phyloP scores from a whole-genome alignment of 805 yeast species.

The Metschnikowia gelsemii region DNA sequence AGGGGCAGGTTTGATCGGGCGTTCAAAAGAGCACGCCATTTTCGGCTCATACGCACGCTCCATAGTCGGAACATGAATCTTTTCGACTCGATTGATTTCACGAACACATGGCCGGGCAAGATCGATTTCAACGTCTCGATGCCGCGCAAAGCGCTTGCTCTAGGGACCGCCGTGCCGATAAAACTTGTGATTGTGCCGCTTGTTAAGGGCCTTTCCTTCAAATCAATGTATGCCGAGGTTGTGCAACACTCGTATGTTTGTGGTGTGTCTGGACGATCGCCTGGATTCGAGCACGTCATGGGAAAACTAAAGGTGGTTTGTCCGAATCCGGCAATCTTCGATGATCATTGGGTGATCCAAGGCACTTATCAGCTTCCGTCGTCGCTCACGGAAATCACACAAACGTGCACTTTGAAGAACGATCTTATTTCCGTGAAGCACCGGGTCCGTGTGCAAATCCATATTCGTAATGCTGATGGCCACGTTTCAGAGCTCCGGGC shows the following conservation, averaged over 20 bases:
- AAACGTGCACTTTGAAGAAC: constrained; percentile 41
- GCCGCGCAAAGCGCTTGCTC: constrained; percentile 44
- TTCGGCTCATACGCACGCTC: constrained; percentile 46
- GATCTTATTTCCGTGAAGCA: constrained; percentile 47
- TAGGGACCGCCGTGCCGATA: constrained; percentile 46
- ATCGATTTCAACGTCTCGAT: constrained; percentile 49
- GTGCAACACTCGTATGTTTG: constrained; percentile 38
- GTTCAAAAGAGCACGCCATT: constrained; percentile 33
- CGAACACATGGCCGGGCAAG: constrained; percentile 53
- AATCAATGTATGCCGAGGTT: constrained; percentile 32
- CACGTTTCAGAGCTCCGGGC: constrained; percentile 53
- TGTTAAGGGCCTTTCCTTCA: constrained; percentile 43
- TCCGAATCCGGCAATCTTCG: constrained; percentile 20
- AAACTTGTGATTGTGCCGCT: constrained; percentile 47
- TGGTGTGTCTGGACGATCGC: constrained; percentile 37
- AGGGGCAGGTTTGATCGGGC: constrained; percentile 45
- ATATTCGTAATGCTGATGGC: constrained; percentile 48
- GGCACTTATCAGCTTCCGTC: constrained; percentile 43
- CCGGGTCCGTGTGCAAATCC: constrained; percentile 44
- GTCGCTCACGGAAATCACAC: constrained; percentile 41
- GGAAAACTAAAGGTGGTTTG: constrained; percentile 27
- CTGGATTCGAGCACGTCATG: constrained; percentile 37
- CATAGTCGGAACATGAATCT: constrained; percentile 40
- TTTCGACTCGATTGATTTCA: constrained; percentile 45
- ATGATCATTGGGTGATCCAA: constrained; percentile 48